Conservation (phyloP, 331 rosid genomes). For the Quercus phellos region DNA sequence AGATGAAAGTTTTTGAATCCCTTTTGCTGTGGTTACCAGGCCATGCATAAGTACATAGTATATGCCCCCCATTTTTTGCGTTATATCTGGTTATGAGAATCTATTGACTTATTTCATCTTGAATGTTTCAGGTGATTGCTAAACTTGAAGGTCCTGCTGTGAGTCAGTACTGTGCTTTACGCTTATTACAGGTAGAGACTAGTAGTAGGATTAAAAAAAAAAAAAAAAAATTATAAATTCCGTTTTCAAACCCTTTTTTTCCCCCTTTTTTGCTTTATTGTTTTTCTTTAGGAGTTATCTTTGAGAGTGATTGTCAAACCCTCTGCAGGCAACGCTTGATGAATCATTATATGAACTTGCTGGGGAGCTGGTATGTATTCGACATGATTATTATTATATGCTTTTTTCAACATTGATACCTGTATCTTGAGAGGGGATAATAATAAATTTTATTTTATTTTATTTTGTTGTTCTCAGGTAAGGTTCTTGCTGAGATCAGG, state of each 20-base stretch:
- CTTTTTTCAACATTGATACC: slow-evolving; percentile 16
- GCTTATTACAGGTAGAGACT: slow-evolving; percentile 66
- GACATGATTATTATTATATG: neutral
- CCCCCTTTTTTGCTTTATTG: neutral
- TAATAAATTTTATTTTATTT: neutral
- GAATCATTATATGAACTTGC: slow-evolving; percentile 94
- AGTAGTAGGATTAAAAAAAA: neutral
- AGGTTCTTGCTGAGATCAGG: slow-evolving; percentile 97
- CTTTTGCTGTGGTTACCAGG: neutral
- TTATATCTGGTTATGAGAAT: neutral
- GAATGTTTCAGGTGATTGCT: slow-evolving; percentile 76
- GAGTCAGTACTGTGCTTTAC: slow-evolving; percentile 90
- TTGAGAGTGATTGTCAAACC: slow-evolving; percentile 26
- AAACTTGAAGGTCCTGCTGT: slow-evolving; percentile 98
- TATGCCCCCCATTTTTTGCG: neutral
- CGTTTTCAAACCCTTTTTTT: neutral
- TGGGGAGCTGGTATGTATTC: slow-evolving; percentile 78
- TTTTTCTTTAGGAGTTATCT: neutral
- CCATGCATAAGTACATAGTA: neutral
- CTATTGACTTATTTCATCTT: slow-evolving; percentile 15
- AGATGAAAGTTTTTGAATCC: neutral
- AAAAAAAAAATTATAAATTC: neutral
- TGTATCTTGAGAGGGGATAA: slow-evolving; percentile 19
- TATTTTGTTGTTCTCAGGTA: slow-evolving; percentile 51
- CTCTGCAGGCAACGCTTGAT: slow-evolving; percentile 73